A percentile compares a stretch with the other conserved stretches of the same genome.
Conservation (phyloP, 1,139 yeast species). For the Nematodospora anomalae region DNA sequence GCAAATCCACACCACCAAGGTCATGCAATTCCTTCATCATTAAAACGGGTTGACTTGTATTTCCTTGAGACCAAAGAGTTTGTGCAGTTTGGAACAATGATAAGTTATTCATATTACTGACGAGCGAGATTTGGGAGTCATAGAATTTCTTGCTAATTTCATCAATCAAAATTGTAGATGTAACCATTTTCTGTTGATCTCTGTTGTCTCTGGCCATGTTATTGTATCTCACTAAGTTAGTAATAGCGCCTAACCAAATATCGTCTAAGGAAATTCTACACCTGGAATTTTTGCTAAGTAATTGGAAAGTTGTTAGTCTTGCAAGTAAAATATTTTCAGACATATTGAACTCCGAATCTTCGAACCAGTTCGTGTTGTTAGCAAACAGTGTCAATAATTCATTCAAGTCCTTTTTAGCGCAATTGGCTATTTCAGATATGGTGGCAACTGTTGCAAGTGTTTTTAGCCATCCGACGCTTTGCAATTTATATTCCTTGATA, state of each 20-base stretch:
- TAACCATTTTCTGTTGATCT: constrained; percentile 50
- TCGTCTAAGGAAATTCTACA: constrained; percentile 6
- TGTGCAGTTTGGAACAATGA: constrained; percentile 53
- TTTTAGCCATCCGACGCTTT: constrained; percentile 30
- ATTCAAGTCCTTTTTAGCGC: constrained; percentile 1
- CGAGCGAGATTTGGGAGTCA: constrained; percentile 6
- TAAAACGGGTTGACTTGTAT: constrained; percentile 52
- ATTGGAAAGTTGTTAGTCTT: constrained; percentile 36
- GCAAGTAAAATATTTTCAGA: constrained; percentile 45
- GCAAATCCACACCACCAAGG: constrained; percentile 20
- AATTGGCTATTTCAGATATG: constrained; percentile 7
- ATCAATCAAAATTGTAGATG: constrained; percentile 48
- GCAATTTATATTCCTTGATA: constrained; percentile 18
- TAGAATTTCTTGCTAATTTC: constrained; percentile 28
- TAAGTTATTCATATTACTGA: constrained; percentile 22
- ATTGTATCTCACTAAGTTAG: constrained; percentile 46
- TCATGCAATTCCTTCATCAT: constrained; percentile 36
- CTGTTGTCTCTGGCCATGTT: constrained; percentile 33
- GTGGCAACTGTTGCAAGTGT: constrained; percentile 35
- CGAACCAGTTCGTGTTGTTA: constrained; percentile 38
- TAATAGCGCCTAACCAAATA: constrained; percentile 29
- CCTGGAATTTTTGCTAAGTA: constrained; percentile 13
- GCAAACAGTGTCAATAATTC: constrained; percentile 12
- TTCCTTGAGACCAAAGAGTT: constrained; percentile 60
- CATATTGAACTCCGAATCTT: constrained; percentile 27